Base-by-base conservation (phyloP, 1,284 basidiomycete species). In the Rhodotorula mucilaginosa region DNA sequence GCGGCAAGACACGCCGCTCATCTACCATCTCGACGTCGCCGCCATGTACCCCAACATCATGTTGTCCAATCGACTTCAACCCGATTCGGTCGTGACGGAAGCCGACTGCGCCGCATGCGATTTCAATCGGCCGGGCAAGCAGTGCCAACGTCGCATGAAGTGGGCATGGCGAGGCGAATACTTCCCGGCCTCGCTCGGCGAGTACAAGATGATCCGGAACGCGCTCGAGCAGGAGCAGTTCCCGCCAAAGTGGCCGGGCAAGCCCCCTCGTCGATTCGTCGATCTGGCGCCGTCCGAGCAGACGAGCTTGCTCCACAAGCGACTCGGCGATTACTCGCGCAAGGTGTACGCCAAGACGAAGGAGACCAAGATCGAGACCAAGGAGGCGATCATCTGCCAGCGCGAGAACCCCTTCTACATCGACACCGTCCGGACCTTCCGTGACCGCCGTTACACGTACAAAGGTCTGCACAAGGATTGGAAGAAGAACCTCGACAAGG, bases 31-130 rank as follows among this genome's bases (percentile, higher is more conserved):
- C 79, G 97, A 99, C 80, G 97, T 99, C 73, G 97, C 97, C 2
- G 97, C 97, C 76, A 99, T 99, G 97, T 99, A 99, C 80, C 97
- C 97, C 70, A 99, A 99, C 83, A 99, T 99, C 88, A 99, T 99
- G 97, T 90, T 99, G 84, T 97, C 94, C 46, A 99, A 99, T 81
- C 92, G 97, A 67, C 87, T 99, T 5, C 97, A 99, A 79, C 97
- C 97, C 3, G 97, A 99, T 82, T 97, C 97, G 1, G 92, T 99
- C 82, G 92, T 98, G 23, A 92, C 96, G 80, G 97, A 99, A 82
- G 89, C 95, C 13, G 91, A 90, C 58, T 99, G 97, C 80, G 97
- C 97, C 0, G 94, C 97, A 10, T 99, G 97, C 83, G 97, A 99
- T 83, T 99, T 91, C 82, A 99, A 99, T 79, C 88, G 95, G 8